Conservation (phyloP, 2,329 filamentous ascomycete species). For the Biscogniauxia mediterranea region DNA sequence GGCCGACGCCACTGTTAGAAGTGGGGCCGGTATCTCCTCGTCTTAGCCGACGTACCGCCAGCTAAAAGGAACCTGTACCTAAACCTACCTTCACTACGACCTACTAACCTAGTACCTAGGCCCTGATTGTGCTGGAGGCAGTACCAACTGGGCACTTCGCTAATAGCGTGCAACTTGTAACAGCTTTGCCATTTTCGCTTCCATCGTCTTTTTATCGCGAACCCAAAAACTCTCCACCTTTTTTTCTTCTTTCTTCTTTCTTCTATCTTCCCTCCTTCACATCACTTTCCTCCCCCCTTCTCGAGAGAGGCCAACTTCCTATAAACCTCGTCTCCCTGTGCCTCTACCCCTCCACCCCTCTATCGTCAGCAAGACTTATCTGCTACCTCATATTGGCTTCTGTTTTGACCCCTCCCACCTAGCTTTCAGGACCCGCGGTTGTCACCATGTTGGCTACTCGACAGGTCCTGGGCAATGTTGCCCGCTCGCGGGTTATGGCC, state of each 20-base stretch:
- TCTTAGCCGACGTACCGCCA: slow-evolving; percentile 28
- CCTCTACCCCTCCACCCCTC: slow-evolving; percentile 29
- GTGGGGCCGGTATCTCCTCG: slow-evolving; percentile 22
- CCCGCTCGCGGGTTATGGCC: slow-evolving; percentile 54
- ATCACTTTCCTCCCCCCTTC: slow-evolving; percentile 11
- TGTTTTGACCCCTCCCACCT: slow-evolving; percentile 17
- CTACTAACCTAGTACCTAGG: slow-evolving; percentile 1
- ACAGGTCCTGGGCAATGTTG: slow-evolving; percentile 64
- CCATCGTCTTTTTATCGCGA: slow-evolving; percentile 33
- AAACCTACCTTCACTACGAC: neutral
- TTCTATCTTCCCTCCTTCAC: slow-evolving; percentile 7
- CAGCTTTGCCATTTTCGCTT: slow-evolving; percentile 22
- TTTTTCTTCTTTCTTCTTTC: slow-evolving; percentile 29
- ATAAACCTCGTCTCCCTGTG: slow-evolving; percentile 27
- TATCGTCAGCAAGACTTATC: slow-evolving; percentile 30
- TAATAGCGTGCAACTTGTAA: slow-evolving; percentile 7
- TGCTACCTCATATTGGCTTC: slow-evolving; percentile 23
- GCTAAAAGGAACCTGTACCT: slow-evolving; percentile 5
- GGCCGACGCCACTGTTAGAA: slow-evolving; percentile 23
- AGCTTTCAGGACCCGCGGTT: slow-evolving; percentile 28
- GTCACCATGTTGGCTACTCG: slow-evolving; percentile 68
- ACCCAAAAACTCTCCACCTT: slow-evolving; percentile 38
- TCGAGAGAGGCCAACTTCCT: slow-evolving; percentile 19
- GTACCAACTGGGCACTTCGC: slow-evolving; percentile 13
- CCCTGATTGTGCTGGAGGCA: slow-evolving; percentile 4